Percentiles rank a stretch among this genome's conserved stretches.
Evolutionary conservation across 1,284 basidiomycete species (phyloP).

Genomic region (Retiboletus fuscus): DNA sequence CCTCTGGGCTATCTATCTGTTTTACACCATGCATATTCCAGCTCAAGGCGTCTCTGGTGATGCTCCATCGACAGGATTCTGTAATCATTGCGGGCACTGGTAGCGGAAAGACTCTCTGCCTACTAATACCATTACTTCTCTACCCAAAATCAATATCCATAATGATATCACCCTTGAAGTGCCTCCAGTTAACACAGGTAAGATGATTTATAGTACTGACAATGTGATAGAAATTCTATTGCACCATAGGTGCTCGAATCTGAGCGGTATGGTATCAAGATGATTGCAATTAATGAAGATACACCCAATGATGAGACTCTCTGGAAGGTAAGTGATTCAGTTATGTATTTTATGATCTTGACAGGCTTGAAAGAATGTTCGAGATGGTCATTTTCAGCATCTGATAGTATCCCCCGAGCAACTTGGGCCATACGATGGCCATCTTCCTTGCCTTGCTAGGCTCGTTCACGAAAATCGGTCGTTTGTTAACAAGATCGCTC

Average conservation of each 20-base stretch:
- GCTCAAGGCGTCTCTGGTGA: not conserved
- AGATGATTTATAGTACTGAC: not conserved
- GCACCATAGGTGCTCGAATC: conserved; percentile 9
- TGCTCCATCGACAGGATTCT: not conserved
- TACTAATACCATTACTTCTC: not conserved
- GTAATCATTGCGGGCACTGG: conserved; percentile 8
- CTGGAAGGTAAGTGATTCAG: not conserved
- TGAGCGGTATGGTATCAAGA: conserved; percentile 2
- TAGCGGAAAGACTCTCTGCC: not conserved
- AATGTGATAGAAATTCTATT: too few species aligned
- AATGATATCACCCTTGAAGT: not conserved
- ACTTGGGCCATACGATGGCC: conserved; percentile 13
- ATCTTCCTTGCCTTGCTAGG: conserved; percentile 13
- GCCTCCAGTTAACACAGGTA: conserved; percentile 12
- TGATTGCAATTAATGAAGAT: conserved; percentile 4
- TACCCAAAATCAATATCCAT: not conserved
- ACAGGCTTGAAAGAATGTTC: not conserved
- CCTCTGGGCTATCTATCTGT: too few species aligned
- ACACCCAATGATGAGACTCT: not conserved
- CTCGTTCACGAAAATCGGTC: conserved; percentile 8
- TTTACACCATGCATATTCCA: too few species aligned
- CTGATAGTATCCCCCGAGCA: conserved; percentile 27
- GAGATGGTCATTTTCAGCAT: conserved; percentile 7
- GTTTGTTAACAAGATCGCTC: not conserved
- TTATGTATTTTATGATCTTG: not conserved